A percentile compares a stretch with the other conserved stretches of the same genome.
Evolutionary conservation across 2,329 filamentous ascomycete genomes (phyloP).

Genomic region (Colletotrichum magnum): DNA sequence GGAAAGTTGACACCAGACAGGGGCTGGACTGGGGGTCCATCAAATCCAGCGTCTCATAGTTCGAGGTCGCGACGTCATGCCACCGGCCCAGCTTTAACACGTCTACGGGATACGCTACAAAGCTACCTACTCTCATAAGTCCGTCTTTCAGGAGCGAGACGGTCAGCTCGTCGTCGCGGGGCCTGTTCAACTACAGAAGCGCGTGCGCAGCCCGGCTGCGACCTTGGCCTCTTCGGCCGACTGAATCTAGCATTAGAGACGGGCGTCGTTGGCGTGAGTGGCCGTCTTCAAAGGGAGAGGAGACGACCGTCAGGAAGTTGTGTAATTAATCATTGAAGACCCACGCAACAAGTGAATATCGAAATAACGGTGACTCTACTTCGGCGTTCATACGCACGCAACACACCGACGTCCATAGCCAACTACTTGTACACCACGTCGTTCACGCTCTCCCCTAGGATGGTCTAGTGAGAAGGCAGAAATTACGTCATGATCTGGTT

Average conservation of each 20-base stretch:
- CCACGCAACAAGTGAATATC: no score
- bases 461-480: no score
- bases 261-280: constrained; percentile 64
- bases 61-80: constrained; percentile 68
- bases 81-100: constrained; percentile 76
- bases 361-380: no score
- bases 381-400: no score
- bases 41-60: constrained; percentile 58
- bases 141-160: constrained; percentile 68
- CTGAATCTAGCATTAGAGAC: background rate
- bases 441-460: no score
- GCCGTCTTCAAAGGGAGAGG: constrained; percentile 71
- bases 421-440: no score
- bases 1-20: no score
- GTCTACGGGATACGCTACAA: constrained; percentile 51
- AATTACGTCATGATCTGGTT: no score
- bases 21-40: no score
- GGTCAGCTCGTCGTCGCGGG: constrained; percentile 73
- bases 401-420: no score
- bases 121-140: constrained; percentile 57
- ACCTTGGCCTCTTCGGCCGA: constrained; percentile 29
- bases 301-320: constrained; percentile 71
- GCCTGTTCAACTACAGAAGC: constrained; percentile 77
- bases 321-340: constrained; percentile 51
- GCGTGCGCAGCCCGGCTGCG: constrained; percentile 47